A percentile compares a stretch with the other conserved stretches of the same genome.
These are phyloP conservation scores for Chlorella sorokiniana DNA, from an alignment of 139 green algal genomes.

Conservation along the genomic window DNA sequence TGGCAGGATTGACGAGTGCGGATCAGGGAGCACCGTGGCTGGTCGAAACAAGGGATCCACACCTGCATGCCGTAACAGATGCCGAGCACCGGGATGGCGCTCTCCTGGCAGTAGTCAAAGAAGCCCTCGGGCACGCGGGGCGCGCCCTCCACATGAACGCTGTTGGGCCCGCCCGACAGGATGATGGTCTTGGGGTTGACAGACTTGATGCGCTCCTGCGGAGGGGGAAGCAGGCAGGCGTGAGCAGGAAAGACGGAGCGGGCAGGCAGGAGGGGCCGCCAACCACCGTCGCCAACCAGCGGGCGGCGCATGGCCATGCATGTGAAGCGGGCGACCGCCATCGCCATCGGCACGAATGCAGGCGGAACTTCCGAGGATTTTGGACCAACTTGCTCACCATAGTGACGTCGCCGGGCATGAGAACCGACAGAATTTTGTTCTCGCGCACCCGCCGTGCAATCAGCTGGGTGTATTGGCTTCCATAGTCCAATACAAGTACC, in stretches of 20 bases:
- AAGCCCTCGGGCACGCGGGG: constrained; percentile 86
- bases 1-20: too few relatives aligned
- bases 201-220: constrained; percentile 83
- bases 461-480: constrained; percentile 76
- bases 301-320: background rate
- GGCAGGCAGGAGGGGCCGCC: background rate
- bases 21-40: background rate
- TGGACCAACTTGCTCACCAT: constrained; percentile 66
- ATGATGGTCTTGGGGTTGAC: constrained; percentile 85
- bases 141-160: constrained; percentile 89
- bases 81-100: constrained; percentile 87
- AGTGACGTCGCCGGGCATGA: constrained; percentile 87
- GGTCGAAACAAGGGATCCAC: background rate
- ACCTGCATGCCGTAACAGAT: constrained; percentile 99
- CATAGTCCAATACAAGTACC: constrained; percentile 86
- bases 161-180: constrained; percentile 95
- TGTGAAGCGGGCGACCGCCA: background rate
- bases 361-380: too few relatives aligned
- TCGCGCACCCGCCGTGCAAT: constrained; percentile 94
- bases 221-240: background rate
- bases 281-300: background rate
- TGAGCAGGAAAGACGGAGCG: background rate
- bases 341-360: background rate
- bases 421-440: constrained; percentile 86
- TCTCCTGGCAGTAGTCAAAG: constrained; percentile 72